Base-by-base conservation (phyloP, 371 early-diverging fungal species). In the Astathelohania contejeani region DNA sequence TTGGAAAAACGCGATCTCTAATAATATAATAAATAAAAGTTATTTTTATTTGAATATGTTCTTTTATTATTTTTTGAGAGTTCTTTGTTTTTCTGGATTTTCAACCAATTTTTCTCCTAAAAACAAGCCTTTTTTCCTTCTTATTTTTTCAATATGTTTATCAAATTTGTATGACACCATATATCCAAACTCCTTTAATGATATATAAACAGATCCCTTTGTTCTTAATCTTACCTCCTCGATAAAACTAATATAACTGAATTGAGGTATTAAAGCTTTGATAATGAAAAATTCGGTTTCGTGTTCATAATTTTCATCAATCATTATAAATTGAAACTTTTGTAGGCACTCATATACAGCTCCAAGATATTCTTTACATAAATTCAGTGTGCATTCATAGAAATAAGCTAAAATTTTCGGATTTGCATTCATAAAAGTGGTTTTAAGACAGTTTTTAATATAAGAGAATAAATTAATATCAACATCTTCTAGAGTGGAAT, bases 31-130 rank as follows among this genome's bases (percentile, higher is more conserved):
- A n/a, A n/a, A n/a, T n/a, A n/a, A n/a, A n/a, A n/a, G n/a, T n/a
- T n/a, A n/a, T n/a, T n/a, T n/a, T n/a, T n/a, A n/a, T n/a, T n/a
- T n/a, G n/a, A n/a, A n/a, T n/a, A n/a, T n/a, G n/a, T n/a, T 32
- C 16, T 42, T 20, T 46, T 14, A 22, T 39, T 63, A 65, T 55
- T 54, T 69, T 56, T 60, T 69, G 24, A 56, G 25, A 20, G 68
- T 71, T 32, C 68, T 54, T 22, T 71, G 71, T 53, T 67, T 67
- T 22, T 63, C 61, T 20, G 64, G 61, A 43, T 61, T 44, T 25
- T 52, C 49, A 7, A 63, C 53, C 32, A 71, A 60, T 37, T 54
- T 56, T 23, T 71, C 60, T 18, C 57, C 52, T 2, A 42, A 47
- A 37, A 53, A n/a, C 7, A 71, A 29, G 3, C 71, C 71, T 40